A percentile compares a stretch with the other conserved stretches of the same genome.
These are phyloP conservation scores for Plasmodium gaboni DNA, from an alignment of 169 alveolate genomes.

Conservation along the genomic window DNA sequence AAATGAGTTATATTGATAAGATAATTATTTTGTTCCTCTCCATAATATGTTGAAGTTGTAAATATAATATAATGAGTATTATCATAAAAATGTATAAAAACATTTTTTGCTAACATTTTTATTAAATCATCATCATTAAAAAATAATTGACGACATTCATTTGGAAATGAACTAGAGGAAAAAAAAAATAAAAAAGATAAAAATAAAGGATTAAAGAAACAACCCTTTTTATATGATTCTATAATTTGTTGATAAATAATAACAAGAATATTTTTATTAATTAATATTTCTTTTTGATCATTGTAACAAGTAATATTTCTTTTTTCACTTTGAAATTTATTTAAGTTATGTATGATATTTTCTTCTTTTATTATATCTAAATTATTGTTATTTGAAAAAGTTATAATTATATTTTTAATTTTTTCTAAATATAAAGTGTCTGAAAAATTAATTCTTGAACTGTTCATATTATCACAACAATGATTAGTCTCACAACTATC, in stretches of 20 bases:
- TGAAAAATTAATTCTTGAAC: too few species aligned
- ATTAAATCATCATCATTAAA: slow-evolving; percentile 37
- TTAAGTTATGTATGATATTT: background rate
- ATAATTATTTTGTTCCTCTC: slow-evolving; percentile 19
- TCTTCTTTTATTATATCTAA: background rate
- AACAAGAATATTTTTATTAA: slow-evolving; percentile 1
- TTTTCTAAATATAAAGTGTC: background rate
- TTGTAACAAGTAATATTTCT: slow-evolving; percentile 9
- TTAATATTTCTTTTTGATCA: slow-evolving; percentile 19
- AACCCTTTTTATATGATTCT: slow-evolving; percentile 45
- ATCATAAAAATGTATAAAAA: slow-evolving; percentile 42
- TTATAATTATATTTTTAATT: slow-evolving; percentile 2
- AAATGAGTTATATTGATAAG: slow-evolving; percentile 30
- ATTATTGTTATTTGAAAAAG: background rate
- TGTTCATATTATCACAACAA: background rate
- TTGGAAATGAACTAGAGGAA: slow-evolving; percentile 50
- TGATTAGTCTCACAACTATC: background rate
- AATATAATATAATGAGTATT: slow-evolving; percentile 27
- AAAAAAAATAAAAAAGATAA: slow-evolving; percentile 57
- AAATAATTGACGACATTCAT: slow-evolving; percentile 20
- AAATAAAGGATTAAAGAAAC: slow-evolving; percentile 48
- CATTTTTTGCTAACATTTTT: slow-evolving; percentile 36
- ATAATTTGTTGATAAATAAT: slow-evolving; percentile 35
- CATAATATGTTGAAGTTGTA: slow-evolving; percentile 43
- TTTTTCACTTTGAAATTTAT: slow-evolving; percentile 16